Percentiles rank a stretch among this genome's conserved stretches.
Evolutionary conservation across 163 green algal species (phyloP).

Genomic region (Scenedesmus sp.): DNA sequence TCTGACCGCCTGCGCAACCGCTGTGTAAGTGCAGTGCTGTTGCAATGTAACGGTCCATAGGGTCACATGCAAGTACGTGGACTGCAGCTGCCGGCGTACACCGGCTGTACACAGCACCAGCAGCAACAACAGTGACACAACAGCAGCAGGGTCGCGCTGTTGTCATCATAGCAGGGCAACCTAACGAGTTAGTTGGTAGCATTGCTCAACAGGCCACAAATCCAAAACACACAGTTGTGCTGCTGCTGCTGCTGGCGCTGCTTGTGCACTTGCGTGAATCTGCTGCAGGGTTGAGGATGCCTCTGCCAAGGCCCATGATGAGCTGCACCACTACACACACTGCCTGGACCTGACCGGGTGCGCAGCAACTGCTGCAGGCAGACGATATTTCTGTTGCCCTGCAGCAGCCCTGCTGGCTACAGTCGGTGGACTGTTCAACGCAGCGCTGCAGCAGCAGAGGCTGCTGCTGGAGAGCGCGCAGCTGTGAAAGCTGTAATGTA

Average conservation of each 20-base stretch:
- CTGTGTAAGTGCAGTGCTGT: constrained; percentile 31
- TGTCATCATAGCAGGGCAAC: not conserved
- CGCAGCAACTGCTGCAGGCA: not conserved
- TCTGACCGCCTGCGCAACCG: constrained; percentile 26
- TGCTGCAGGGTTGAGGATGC: constrained; percentile 48
- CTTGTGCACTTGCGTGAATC: no score
- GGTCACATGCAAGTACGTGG: not conserved
- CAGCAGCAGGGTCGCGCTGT: not conserved
- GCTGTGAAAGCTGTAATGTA: not conserved
- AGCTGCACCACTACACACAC: constrained; percentile 52
- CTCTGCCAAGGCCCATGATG: constrained; percentile 20
- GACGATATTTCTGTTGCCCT: no score
- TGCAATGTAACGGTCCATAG: not conserved
- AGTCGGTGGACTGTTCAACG: no score
- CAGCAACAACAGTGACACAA: not conserved
- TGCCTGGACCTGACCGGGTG: constrained; percentile 54
- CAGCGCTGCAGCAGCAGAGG: not conserved
- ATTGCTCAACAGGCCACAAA: not conserved
- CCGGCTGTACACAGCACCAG: not conserved
- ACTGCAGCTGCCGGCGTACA: not conserved
- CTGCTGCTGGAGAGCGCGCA: not conserved
- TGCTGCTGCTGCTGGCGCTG: not conserved
- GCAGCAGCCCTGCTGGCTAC: no score
- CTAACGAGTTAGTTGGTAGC: not conserved
- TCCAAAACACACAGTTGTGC: no score